Conservation (phyloP, 164 flowering plant genomes). For the Dillenia suffruticosa region DNA sequence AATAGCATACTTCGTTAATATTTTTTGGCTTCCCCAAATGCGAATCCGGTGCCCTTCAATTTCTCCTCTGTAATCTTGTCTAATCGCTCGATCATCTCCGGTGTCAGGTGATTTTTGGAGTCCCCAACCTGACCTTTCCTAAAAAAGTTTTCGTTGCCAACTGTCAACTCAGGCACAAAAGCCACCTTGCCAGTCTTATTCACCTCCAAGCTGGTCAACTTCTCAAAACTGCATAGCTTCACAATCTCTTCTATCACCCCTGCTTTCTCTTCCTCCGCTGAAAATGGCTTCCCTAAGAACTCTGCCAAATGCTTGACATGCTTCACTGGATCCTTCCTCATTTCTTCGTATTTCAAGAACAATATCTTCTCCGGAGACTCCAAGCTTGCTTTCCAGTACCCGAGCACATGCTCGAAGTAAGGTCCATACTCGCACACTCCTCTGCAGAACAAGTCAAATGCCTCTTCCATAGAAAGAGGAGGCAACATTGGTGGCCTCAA, state of each 20-base stretch:
- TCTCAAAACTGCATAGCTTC: constrained; percentile 25
- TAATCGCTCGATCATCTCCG: constrained; percentile 13
- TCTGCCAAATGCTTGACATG: constrained; percentile 15
- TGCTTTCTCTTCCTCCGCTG: constrained; percentile 10
- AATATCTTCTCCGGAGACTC: constrained; percentile 2
- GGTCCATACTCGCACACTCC: no score
- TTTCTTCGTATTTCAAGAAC: constrained; percentile 13
- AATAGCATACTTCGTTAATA: no score
- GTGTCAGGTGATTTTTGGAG: constrained; percentile 13
- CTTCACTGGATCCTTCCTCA: constrained; percentile 5
- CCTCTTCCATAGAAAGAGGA: no score
- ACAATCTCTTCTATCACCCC: constrained; percentile 13
- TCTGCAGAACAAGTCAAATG: no score
- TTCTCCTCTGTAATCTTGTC: constrained; percentile 13
- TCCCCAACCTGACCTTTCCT: constrained; percentile 19
- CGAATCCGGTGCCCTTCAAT: constrained; percentile 14
- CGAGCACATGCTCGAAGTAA: no score
- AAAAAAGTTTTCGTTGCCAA: constrained; percentile 5
- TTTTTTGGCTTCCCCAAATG: background rate
- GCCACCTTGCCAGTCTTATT: constrained; percentile 12
- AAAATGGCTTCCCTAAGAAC: constrained; percentile 21
- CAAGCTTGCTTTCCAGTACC: no score
- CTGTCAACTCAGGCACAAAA: background rate
- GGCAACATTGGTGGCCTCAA: no score
- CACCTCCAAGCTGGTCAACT: constrained; percentile 23